These are phyloP conservation scores for Fremontodendron californicum DNA, from an alignment of 345 rosid species.

Conservation along the genomic window DNA sequence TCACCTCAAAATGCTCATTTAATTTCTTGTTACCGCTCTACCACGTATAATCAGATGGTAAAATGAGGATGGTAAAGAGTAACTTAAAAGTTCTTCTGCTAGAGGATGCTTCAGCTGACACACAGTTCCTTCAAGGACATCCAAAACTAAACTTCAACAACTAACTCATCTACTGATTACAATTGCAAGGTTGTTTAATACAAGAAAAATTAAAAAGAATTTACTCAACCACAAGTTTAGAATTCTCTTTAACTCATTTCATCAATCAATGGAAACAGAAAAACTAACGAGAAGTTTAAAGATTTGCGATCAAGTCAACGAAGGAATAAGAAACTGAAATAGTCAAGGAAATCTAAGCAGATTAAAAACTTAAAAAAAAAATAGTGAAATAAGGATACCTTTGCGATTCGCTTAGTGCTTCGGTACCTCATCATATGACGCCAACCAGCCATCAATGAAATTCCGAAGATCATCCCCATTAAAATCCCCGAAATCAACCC, in stretches of 20 bases:
- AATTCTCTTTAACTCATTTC: background rate
- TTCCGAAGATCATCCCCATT: constrained; percentile 76
- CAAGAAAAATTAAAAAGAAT: no score
- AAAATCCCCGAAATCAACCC: constrained; percentile 88
- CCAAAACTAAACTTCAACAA: background rate
- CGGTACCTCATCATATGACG: constrained; percentile 88
- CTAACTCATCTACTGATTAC: background rate
- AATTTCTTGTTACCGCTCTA: background rate
- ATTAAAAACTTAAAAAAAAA: background rate
- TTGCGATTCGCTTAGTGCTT: constrained; percentile 71
- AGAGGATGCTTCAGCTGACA: background rate
- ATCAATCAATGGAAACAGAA: background rate
- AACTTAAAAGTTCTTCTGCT: background rate
- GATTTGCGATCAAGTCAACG: background rate
- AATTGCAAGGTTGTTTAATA: background rate
- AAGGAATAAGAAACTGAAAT: background rate
- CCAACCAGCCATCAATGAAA: constrained; percentile 95
- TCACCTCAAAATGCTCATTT: background rate
- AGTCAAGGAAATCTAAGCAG: background rate
- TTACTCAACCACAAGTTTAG: background rate
- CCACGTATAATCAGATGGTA: background rate
- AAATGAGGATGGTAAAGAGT: background rate
- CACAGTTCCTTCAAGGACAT: background rate
- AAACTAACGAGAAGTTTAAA: background rate
- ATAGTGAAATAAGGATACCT: constrained; percentile 36